Evolutionary conservation across 805 yeast species (phyloP), one percentile per base, ranked within the genome.

Genomic region (Kodamaea fukazawae): DNA sequence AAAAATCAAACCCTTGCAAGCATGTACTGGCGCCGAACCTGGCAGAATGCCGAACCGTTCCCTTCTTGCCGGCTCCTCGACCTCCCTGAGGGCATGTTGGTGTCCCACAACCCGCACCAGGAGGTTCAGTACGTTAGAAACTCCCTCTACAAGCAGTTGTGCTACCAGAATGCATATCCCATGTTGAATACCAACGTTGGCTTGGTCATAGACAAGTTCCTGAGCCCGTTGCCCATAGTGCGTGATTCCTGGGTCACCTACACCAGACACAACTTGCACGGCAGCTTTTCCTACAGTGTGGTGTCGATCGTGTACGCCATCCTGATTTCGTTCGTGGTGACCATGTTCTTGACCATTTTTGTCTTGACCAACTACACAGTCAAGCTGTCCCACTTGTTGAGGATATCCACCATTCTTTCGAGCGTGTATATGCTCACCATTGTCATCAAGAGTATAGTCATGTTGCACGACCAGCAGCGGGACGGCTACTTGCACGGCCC

Each of bases 331-430:
- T 76, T 83, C 5, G 83, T 83, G 13, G 73, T 83, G 4, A 75
- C 84, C 3, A 65, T 81, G 58, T 79, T 78, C 46, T 61, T 81
- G 16, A 79, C 89, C 0, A 60, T 85, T 7, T 71, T 83, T 38
- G 78, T 82, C 11, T 72, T 81, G 45, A 76, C 88, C 6, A 81
- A 79, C 53, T 78, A 79, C 38, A 77, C 83, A 8, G 76, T 78
- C 39, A 78, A 74, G 49, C 84, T 87, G 1, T 71, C 86, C 8
- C 48, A 65, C 38, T 52, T 80, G 23, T 60, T 82, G 34, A 65
- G 70, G 50, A 40, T 67, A 0, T 78, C 84, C 1, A 72, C 83
- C 1, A 36, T 71, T 0, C 44, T 81, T 8, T 75, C 83, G 1
- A 70, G 84, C 1, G 62, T 75, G 0, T 83, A 81, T 54, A 64